phyloP scores from a whole-genome alignment of 768 basidiomycete species.

The Kwoniella europaea region DNA sequence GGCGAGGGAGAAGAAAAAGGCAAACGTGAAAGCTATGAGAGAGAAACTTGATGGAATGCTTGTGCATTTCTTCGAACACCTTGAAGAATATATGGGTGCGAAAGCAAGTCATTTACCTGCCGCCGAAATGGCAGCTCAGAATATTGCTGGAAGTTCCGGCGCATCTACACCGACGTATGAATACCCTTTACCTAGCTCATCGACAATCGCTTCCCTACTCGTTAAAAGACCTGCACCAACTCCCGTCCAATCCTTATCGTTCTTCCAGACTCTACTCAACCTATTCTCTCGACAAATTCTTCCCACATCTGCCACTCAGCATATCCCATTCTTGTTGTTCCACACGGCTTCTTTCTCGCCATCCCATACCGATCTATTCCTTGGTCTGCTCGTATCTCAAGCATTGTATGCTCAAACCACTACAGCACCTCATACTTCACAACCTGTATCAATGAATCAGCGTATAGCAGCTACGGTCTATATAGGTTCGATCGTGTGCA shows the following conservation, averaged over 20 bases:
- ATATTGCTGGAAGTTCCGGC: slow-evolving; percentile 34
- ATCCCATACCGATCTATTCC: slow-evolving; percentile 88
- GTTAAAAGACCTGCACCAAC: slow-evolving; percentile 58
- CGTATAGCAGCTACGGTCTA: slow-evolving; percentile 93
- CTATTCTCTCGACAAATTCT: slow-evolving; percentile 94
- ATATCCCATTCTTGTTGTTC: slow-evolving; percentile 96
- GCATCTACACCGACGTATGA: slow-evolving; percentile 45
- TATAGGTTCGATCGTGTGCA: slow-evolving; percentile 86
- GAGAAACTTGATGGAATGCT: slow-evolving; percentile 89
- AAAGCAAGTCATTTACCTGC: slow-evolving; percentile 26
- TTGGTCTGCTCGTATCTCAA: slow-evolving; percentile 89
- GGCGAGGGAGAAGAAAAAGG: slow-evolving; percentile 41
- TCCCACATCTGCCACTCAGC: slow-evolving; percentile 93
- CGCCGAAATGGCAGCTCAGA: slow-evolving; percentile 41
- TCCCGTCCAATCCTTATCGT: slow-evolving; percentile 61
- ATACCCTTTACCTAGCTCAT: slow-evolving; percentile 31
- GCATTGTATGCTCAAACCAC: slow-evolving; percentile 71
- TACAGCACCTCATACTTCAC: slow-evolving; percentile 46
- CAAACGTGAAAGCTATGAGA: slow-evolving; percentile 72
- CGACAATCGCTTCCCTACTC: slow-evolving; percentile 29
- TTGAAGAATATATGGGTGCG: slow-evolving; percentile 62
- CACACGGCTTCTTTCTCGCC: slow-evolving; percentile 90
- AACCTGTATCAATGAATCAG: slow-evolving; percentile 64
- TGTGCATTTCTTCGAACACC: slow-evolving; percentile 81
- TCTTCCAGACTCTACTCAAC: slow-evolving; percentile 84